Conservation (phyloP, 768 basidiomycete species). For the Agrocybe pediades region DNA sequence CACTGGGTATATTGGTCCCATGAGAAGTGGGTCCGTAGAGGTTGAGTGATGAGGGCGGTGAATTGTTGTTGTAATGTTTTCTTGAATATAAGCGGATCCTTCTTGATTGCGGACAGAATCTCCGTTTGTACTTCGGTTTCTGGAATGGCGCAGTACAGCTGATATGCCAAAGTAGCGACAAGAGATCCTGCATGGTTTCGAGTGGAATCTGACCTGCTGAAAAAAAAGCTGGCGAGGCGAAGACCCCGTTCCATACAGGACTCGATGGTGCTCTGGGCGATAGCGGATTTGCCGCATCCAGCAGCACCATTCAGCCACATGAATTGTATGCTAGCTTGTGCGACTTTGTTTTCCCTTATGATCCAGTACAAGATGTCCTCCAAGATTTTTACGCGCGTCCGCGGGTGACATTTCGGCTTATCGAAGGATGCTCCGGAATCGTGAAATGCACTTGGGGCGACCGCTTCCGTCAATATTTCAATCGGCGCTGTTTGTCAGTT, state of each 20-base stretch:
- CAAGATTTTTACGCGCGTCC: constrained; percentile 7
- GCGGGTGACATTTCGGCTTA: constrained; percentile 12
- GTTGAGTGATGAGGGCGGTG: background rate
- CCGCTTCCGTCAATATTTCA: background rate
- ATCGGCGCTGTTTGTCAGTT: background rate
- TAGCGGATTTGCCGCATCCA: constrained; percentile 15
- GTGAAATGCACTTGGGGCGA: constrained; percentile 10
- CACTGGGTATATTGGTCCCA: background rate
- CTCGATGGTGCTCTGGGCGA: constrained; percentile 13
- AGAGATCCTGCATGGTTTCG: constrained; percentile 24
- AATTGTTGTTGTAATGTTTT: constrained; percentile 1
- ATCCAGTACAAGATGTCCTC: constrained; percentile 11
- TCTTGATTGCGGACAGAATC: constrained; percentile 1
- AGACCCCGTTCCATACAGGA: constrained; percentile 7
- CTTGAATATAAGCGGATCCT: constrained; percentile 7
- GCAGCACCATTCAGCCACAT: constrained; percentile 16
- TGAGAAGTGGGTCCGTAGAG: background rate
- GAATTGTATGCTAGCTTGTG: background rate
- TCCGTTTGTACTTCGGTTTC: constrained; percentile 1
- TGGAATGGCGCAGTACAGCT: constrained; percentile 19
- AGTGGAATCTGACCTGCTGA: constrained; percentile 27
- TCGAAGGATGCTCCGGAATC: constrained; percentile 9
- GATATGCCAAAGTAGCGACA: constrained; percentile 31
- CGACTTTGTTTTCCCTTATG: background rate
- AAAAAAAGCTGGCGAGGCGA: constrained; percentile 32